Evolutionary conservation across 768 basidiomycete species (phyloP).

Genomic region (Cubamyces lactineus): DNA sequence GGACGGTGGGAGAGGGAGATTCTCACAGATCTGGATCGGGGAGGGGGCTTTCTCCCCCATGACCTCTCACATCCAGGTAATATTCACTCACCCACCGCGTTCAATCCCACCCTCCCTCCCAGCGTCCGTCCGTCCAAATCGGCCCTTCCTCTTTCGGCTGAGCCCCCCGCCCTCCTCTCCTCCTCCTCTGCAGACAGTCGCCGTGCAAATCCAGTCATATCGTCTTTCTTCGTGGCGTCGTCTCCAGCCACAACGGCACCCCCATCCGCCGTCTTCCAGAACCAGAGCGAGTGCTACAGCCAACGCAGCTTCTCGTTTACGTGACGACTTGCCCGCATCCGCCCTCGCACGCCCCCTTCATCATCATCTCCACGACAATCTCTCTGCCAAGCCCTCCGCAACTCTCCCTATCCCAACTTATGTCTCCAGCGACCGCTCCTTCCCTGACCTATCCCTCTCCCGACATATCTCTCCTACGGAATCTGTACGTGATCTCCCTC

Average conservation of each 20-base stretch:
- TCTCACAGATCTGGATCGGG: conserved; percentile 1
- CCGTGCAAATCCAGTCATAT: background rate
- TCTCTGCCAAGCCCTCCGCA: no score
- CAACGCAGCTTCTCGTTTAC: no score
- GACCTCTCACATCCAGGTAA: background rate
- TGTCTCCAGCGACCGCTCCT: background rate
- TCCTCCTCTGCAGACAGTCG: background rate
- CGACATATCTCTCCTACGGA: no score
- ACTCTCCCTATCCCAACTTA: background rate
- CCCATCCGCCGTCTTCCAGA: no score
- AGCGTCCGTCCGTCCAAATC: conserved; percentile 1
- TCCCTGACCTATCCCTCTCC: background rate
- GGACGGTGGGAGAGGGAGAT: background rate
- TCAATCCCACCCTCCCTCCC: no score
- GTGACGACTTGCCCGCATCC: no score
- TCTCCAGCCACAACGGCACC: background rate
- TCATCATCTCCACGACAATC: no score
- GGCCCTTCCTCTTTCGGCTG: conserved; percentile 1
- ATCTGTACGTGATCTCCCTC: background rate
- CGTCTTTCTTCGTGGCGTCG: background rate
- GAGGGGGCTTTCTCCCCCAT: background rate
- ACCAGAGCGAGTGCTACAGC: no score
- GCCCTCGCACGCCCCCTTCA: no score
- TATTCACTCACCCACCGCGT: no score
- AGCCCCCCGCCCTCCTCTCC: conserved; percentile 2